Evolutionary conservation across 2,329 filamentous ascomycete species (phyloP).

Genomic region (Graphilbum fragrans): DNA sequence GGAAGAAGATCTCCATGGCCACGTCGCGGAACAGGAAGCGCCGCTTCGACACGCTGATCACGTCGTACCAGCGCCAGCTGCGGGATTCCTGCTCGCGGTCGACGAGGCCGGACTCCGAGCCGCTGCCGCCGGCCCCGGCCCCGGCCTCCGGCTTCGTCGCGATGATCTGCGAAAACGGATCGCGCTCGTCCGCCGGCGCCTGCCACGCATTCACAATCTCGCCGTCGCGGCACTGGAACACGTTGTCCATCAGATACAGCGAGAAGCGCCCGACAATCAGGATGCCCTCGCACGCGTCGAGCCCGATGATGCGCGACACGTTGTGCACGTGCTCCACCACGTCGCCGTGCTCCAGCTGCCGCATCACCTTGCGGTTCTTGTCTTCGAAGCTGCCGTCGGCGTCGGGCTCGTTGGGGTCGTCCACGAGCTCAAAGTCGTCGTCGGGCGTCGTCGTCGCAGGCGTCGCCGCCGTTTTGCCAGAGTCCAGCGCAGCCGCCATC

Average conservation of each 20-base stretch:
- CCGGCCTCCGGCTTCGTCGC: slow-evolving; percentile 39
- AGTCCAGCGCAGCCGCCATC: not conserved
- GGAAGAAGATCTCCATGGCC: slow-evolving; percentile 94
- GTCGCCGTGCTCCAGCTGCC: slow-evolving; percentile 80
- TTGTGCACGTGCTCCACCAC: slow-evolving; percentile 92
- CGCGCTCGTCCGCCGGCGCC: slow-evolving; percentile 80
- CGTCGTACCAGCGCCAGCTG: slow-evolving; percentile 87
- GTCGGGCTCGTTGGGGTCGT: slow-evolving; percentile 80
- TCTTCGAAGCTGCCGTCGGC: slow-evolving; percentile 74
- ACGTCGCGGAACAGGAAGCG: slow-evolving; percentile 93
- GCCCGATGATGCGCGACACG: slow-evolving; percentile 81
- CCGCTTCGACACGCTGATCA: slow-evolving; percentile 91
- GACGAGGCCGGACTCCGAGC: slow-evolving; percentile 32
- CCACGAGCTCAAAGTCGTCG: slow-evolving; percentile 91
- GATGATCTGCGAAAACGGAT: slow-evolving; percentile 91
- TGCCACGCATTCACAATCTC: slow-evolving; percentile 97
- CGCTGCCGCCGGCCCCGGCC: not conserved
- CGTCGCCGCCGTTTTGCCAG: slow-evolving; percentile 12
- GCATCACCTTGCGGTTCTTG: slow-evolving; percentile 96
- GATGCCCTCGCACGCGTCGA: slow-evolving; percentile 89
- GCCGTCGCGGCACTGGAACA: slow-evolving; percentile 87
- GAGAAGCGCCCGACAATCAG: slow-evolving; percentile 85
- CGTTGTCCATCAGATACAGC: slow-evolving; percentile 90
- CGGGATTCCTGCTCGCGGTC: slow-evolving; percentile 66
- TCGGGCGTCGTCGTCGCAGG: slow-evolving; percentile 34